Base-by-base conservation (phyloP, 805 yeast genomes). In the Ogataea ganodermae region DNA sequence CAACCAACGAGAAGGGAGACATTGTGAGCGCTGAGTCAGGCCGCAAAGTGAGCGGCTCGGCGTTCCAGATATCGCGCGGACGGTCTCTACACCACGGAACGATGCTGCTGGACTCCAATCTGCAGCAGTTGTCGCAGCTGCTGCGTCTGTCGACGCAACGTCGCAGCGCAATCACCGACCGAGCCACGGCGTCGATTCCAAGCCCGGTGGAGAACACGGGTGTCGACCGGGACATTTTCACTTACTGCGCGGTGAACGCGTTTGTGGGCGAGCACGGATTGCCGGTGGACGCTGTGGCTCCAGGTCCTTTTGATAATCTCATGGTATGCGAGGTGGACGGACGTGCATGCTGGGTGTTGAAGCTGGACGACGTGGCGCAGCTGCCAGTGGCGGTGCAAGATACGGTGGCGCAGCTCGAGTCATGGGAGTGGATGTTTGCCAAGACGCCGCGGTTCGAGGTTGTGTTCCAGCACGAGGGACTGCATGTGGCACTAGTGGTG, bases 51-150 rank as follows among this genome's bases (percentile, higher is more conserved):
- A 86, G 96, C 57, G 99, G 99, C 0, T 87, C 96, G 6, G 97
- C 99, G 0, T 94, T 80, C 66, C 91, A 91, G 62, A 73, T 94
- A 26, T 83, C 96, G 4, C 76, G 78, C 41, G 91, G 94, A 0
- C 81, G 81, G 56, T 82, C 96, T 6, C 84, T 91, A 55, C 99
- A 94, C 62, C 99, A 94, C 69, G 99, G 97, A 0, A 94, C 99
- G 0, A 88, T 94, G 96, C 72, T 94, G 6, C 70, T 94, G 20
- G 69, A 78, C 45, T 82, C 95, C 35, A 72, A 82, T 31, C 67
- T 94, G 21, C 73, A 72, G n/a, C 66, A 74, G 0, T 71, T 94
- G 48, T 71, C 82, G 1, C 71, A 78, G n/a, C 62, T 89, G 12
- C 70, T 94, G 49, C 74, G 76, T 35, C 10, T 67, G 4, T 38